Evolutionary conservation across 768 basidiomycete genomes (phyloP), one percentile per base, ranked within the genome.

Genomic region (Tricholoma sp.): DNA sequence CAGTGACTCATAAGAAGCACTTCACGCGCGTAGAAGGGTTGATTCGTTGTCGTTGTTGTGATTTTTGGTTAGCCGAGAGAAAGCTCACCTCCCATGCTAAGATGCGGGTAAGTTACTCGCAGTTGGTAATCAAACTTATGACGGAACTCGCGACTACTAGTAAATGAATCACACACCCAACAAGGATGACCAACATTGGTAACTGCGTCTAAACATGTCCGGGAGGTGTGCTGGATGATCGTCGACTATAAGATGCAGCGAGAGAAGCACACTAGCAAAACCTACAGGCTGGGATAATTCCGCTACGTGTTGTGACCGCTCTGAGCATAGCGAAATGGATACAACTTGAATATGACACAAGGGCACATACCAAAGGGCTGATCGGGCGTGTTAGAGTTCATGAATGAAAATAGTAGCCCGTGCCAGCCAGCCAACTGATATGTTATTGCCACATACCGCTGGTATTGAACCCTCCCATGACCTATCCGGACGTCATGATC

Each of bases 191-290:
- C 59, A 77, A 77, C 77, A 82, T 80, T 9, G 76, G 74, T 60
- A 75, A 74, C 80, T 70, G 45, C 80, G 76, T 11, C 80, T 80
- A 58, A 79, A 74, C 55, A 66, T 69, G 64, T 82, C 80, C 29
- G 78, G 77, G 31, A 80, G 59, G 59, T 73, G 76, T 10, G 77
- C 78, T 74, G 59, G 31, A 41, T 53, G 17, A 47, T 47, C 37
- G 47, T 52, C 52, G 20, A 48, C 7, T 45, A 45, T 28, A 11
- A 20, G 42, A 12, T 6, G 11, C 24, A 24, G 24, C 44, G 6
- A 12, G 4, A 8, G 12, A 4, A 3, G 2, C 12, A 6, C 24
- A 6, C 20, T 13, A n/a, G n/a, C n/a, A 18, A 41, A 6, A 64
- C 72, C 52, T 61, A 78, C 76, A 70, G 45, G 77, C 74, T 50